Evolutionary conservation across 495 filamentous ascomycete species (phyloP).

Genomic region (Podospora conica): DNA sequence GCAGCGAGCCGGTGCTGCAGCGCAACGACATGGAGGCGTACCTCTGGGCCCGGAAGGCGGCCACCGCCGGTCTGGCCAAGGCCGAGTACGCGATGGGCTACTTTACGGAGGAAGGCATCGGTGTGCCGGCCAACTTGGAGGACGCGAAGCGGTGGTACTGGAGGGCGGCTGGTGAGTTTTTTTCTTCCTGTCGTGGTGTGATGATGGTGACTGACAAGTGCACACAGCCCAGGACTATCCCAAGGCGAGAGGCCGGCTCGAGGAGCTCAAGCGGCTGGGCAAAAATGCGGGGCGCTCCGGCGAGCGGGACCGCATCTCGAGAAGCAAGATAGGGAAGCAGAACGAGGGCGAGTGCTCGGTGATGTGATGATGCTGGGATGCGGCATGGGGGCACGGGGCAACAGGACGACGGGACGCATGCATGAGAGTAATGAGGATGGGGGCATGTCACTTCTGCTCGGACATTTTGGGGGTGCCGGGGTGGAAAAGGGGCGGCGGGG

Average conservation of each 20-base stretch:
- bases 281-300: conserved; percentile 60
- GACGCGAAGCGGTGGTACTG: conserved; percentile 99
- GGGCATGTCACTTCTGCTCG: not conserved
- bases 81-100: conserved; percentile 98
- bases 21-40: conserved; percentile 96
- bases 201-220: conserved; percentile 15
- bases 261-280: conserved; percentile 80
- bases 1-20: conserved; percentile 76
- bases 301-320: conserved; percentile 60
- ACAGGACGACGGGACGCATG: not conserved
- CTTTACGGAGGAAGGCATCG: conserved; percentile 93
- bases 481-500: too few species aligned
- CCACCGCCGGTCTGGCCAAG: conserved; percentile 75
- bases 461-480: not conserved
- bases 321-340: conserved; percentile 74
- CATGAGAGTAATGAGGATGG: not conserved
- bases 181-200: conserved; percentile 5
- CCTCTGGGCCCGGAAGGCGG: conserved; percentile 92
- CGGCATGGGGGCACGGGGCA: not conserved
- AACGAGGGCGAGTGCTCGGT: conserved; percentile 79
- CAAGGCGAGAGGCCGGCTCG: conserved; percentile 84
- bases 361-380: conserved; percentile 65
- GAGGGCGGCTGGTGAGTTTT: conserved; percentile 84
- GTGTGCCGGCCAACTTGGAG: conserved; percentile 76
- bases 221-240: conserved; percentile 81